These are phyloP conservation scores for Ganoderma lucidum DNA, from an alignment of 1,284 basidiomycete genomes.

Conservation along the genomic window DNA sequence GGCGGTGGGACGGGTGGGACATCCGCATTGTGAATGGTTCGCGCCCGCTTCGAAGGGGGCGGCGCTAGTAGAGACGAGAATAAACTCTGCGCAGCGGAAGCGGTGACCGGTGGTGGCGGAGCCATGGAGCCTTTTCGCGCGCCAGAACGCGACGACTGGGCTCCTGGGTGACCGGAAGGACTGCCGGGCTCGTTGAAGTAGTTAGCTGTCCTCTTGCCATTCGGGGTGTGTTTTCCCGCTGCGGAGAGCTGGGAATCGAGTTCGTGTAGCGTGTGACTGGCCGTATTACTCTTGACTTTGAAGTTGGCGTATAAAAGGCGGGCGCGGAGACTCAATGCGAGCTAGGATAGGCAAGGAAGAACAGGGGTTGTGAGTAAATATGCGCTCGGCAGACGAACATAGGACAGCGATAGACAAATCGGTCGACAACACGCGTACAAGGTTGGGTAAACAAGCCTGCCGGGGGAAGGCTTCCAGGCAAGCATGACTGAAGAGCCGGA, in stretches of 20 bases:
- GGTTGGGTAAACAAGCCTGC: conserved; percentile 35
- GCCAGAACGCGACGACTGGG: conserved; percentile 40
- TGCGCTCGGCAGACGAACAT: background rate
- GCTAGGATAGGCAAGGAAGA: conserved; percentile 51
- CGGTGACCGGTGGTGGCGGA: conserved; percentile 51
- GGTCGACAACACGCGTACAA: background rate
- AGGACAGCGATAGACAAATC: background rate
- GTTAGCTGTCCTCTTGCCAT: conserved; percentile 43
- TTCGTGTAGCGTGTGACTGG: conserved; percentile 69
- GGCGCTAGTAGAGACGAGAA: conserved; percentile 78
- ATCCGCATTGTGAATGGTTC: conserved; percentile 74
- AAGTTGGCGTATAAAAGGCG: conserved; percentile 82
- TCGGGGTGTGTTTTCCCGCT: conserved; percentile 42
- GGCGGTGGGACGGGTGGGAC: conserved; percentile 74
- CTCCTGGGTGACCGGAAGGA: conserved; percentile 18
- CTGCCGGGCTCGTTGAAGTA: conserved; percentile 56
- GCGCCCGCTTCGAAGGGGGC: conserved; percentile 74
- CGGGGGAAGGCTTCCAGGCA: conserved; percentile 23
- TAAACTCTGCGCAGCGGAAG: conserved; percentile 61
- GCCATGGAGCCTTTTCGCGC: conserved; percentile 54
- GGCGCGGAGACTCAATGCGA: conserved; percentile 78
- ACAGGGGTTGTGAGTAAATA: conserved; percentile 48
- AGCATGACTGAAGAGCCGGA: conserved; percentile 14
- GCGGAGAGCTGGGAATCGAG: conserved; percentile 62
- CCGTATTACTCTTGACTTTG: conserved; percentile 78